Evolutionary conservation across 441 rosid genomes (phyloP), one percentile per base, ranked within the genome.

Genomic region (Adansonia madagascariensis): DNA sequence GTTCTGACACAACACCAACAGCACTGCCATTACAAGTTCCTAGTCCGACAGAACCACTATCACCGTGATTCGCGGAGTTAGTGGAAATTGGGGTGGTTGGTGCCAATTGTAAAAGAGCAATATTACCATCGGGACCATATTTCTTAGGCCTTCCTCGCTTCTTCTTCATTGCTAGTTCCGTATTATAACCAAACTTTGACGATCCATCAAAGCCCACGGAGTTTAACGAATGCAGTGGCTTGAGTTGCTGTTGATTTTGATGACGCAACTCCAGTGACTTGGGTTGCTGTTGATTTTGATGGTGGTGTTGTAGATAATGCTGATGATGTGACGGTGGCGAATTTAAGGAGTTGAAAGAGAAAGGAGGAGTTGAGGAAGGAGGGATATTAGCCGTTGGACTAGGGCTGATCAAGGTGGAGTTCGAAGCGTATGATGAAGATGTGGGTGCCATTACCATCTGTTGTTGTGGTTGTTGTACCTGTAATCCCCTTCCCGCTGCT

Each of bases 141-240:
- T 96, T 94, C 77, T 97, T 68, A 47, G 98, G 98, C 53, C 99
- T 67, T 0, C 99, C 98, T 0, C 98, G 85, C 86, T 90, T 95
- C 94, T 95, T 95, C 90, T 91, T 92, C 2, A 78, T 84, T 17
- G 77, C 75, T 0, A 91, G 85, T 73, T 91, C 99, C 73, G 88
- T 85, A 80, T 84, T 84, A 74, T 92, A 93, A 80, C 90, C 59
- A 77, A 90, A 89, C 73, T 69, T 75, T 4, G 92, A 80, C 82
- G 97, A 87, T 84, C 94, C 96, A 44, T 92, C 98, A 69, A 89
- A 91, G 47, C 83, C 85, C 46, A 68, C 75, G 77, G 82, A 65
- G 79, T 55, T 55, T 3, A 83, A 60, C 14, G 88, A 84, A 71
- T 87, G 87, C 17, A 86, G 81, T 31, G 85, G 86, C 76, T 85